Conservation (phyloP, 2,329 filamentous ascomycete species). For the Tricladium varicosporioides region DNA sequence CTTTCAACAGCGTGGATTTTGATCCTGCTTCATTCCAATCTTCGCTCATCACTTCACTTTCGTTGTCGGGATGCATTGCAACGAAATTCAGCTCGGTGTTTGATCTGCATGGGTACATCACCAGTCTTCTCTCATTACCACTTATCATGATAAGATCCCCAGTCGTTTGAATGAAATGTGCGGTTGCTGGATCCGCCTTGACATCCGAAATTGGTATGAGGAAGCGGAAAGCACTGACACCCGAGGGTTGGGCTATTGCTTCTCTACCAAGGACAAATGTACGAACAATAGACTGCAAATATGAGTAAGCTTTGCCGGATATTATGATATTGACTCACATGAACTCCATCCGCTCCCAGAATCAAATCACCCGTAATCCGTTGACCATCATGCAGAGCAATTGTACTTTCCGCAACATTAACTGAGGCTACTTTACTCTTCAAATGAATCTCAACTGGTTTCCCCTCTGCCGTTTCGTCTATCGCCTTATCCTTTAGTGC, state of each 20-base stretch:
- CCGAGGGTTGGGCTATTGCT: conserved; percentile 18
- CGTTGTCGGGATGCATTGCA: conserved; percentile 51
- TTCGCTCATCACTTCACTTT: conserved; percentile 37
- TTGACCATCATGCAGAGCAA: conserved; percentile 47
- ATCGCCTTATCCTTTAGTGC: conserved; percentile 48
- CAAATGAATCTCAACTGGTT: conserved; percentile 39
- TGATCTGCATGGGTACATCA: conserved; percentile 48
- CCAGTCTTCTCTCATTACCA: conserved; percentile 41
- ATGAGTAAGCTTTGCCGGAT: background rate
- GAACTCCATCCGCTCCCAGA: conserved; percentile 54
- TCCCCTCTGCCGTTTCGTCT: conserved; percentile 36
- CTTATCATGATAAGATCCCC: conserved; percentile 37
- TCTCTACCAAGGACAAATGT: background rate
- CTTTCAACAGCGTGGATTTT: conserved; percentile 28
- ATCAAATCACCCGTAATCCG: conserved; percentile 47
- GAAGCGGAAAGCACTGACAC: conserved; percentile 27
- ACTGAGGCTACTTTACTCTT: conserved; percentile 44
- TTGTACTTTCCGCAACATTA: conserved; percentile 38
- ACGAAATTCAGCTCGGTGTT: conserved; percentile 49
- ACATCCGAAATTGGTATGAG: conserved; percentile 24
- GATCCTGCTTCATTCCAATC: no score
- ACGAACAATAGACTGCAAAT: conserved; percentile 8
- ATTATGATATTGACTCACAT: conserved; percentile 4
- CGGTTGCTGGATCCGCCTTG: conserved; percentile 36
- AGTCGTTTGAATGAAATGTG: conserved; percentile 31